These are phyloP conservation scores for Lactarius quietus DNA, from an alignment of 768 basidiomycete species.

Conservation along the genomic window DNA sequence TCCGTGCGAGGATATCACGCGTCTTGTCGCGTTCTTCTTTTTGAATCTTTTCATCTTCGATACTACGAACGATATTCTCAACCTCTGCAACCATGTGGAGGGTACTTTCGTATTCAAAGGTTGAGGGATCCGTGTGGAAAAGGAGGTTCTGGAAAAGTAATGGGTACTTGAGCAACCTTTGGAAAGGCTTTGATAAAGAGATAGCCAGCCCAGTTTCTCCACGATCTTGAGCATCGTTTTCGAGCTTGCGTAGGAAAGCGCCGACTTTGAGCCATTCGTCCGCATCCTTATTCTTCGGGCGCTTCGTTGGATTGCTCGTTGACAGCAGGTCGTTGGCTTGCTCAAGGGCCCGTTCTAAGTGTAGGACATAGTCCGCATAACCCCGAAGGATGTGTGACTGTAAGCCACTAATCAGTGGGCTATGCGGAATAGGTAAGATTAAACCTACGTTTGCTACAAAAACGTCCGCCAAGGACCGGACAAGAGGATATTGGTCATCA, in stretches of 20 bases:
- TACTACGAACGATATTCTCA: conserved; percentile 91
- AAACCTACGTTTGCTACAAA: conserved; percentile 83
- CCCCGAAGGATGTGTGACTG: conserved; percentile 92
- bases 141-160: conserved; percentile 96
- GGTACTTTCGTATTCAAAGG: conserved; percentile 96
- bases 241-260: conserved; percentile 69
- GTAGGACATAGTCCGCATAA: conserved; percentile 92
- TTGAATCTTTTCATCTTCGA: conserved; percentile 97
- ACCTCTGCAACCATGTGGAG: conserved; percentile 96
- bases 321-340: conserved; percentile 80
- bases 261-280: conserved; percentile 77
- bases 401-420: conserved; percentile 24
- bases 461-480: conserved; percentile 91
- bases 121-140: conserved; percentile 95
- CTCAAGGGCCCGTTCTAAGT: conserved; percentile 85
- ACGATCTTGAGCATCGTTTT: conserved; percentile 74
- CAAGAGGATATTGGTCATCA: conserved; percentile 93
- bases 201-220: conserved; percentile 96
- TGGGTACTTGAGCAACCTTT: conserved; percentile 94
- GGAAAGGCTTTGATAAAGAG: conserved; percentile 95
- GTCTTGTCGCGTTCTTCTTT: conserved; percentile 96
- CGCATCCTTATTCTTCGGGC: conserved; percentile 77
- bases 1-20: conserved; percentile 90
- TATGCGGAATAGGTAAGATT: conserved; percentile 9
- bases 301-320: conserved; percentile 57